Conservation (phyloP, 768 basidiomycete species). For the Lactifluus pinguis region DNA sequence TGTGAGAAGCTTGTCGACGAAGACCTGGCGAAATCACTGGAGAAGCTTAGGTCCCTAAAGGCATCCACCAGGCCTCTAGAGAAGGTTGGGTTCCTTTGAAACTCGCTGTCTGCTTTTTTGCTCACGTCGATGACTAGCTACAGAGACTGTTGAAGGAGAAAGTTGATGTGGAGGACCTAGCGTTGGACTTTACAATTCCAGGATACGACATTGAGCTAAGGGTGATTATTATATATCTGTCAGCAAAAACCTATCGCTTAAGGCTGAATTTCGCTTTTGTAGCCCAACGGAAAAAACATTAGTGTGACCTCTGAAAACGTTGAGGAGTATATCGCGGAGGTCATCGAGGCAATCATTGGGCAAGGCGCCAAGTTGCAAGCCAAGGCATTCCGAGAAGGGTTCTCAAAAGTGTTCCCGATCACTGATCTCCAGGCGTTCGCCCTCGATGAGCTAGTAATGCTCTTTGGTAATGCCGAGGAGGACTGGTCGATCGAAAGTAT, state of each 20-base stretch:
- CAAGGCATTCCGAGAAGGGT: constrained; percentile 88
- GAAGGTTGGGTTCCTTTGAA: constrained; percentile 27
- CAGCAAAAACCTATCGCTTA: not conserved
- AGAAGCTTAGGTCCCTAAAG: constrained; percentile 66
- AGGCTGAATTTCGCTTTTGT: constrained; percentile 2
- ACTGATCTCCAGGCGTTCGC: constrained; percentile 87
- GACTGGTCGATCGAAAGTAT: constrained; percentile 91
- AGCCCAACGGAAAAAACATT: constrained; percentile 75
- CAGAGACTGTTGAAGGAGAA: constrained; percentile 41
- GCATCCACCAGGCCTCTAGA: constrained; percentile 28
- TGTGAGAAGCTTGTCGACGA: constrained; percentile 64
- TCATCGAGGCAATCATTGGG: constrained; percentile 82
- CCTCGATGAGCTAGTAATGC: constrained; percentile 87
- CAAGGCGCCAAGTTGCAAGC: constrained; percentile 71
- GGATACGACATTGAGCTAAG: constrained; percentile 90
- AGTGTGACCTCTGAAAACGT: constrained; percentile 82
- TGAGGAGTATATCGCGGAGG: constrained; percentile 79
- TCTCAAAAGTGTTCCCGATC: constrained; percentile 94
- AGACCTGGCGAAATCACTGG: constrained; percentile 77
- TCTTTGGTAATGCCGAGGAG: constrained; percentile 96
- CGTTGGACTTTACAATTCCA: constrained; percentile 93
- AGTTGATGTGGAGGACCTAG: constrained; percentile 74
- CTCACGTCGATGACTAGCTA: constrained; percentile 7
- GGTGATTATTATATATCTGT: constrained; percentile 29
- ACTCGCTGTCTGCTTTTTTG: not conserved